Base-by-base conservation (phyloP, 179 eudicot genomes). In the Beta corolliflora region DNA sequence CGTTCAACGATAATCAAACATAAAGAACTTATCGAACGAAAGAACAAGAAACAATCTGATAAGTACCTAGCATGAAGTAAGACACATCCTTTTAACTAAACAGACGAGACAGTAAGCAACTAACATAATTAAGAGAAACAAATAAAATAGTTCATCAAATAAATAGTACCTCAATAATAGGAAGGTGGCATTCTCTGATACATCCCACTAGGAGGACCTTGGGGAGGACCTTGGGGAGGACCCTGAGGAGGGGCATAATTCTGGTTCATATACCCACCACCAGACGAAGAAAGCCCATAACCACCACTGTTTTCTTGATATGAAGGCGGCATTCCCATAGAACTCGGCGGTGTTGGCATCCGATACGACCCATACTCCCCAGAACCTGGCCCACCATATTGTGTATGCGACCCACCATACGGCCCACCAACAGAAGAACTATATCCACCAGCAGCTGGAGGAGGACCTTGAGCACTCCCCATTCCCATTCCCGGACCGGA, bases 81-180 rank as follows among this genome's bases (percentile, higher is more conserved):
- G n/a, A 12, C 18, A 59, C 12, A 48, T 55, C 46, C 16, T 71
- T 5, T 14, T 21, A 12, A 36, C 41, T 36, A 36, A 36, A 36
- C 41, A 2, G 41, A 36, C 41, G 2, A 36, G 4, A 50, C 58
- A 73, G 61, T 2, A n/a, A 60, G 1, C 3, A 11, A 55, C 59
- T 15, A 55, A n/a, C n/a, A 18, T 16, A 73, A 78, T 16, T 29
- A 29, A 0, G 1, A 29, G 54, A 6, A 3, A 52, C 36, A 10
- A 0, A 0, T 18, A 4, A 0, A 45, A 11, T 1, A 0, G 14
- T 15, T 46, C 6, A 53, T 7, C 16, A 73, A 60, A 14, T 64
- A n/a, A 19, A 70, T 63, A 77, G 64, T 80, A 87, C 88, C 89
- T 87, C 80, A 87, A 70, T 85, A 87, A 68, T 85, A 85, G 76